Evolutionary conservation across 495 filamentous ascomycete species (phyloP).

Genomic region (Penicillium maclennaniae): DNA sequence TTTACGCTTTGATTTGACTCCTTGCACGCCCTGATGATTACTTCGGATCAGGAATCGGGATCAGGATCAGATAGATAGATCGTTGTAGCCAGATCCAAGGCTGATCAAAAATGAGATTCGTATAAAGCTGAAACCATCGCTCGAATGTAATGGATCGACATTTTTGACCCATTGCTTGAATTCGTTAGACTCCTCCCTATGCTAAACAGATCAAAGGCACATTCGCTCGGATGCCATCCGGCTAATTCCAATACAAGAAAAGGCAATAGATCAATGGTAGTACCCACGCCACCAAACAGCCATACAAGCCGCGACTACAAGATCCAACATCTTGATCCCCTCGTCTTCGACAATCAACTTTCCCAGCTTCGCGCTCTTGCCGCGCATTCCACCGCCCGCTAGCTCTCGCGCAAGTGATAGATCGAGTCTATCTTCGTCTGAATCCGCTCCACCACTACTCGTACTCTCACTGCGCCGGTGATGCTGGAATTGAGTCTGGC

Average conservation of each 20-base stretch:
- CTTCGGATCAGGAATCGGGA: not conserved
- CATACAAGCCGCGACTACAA: conserved; percentile 87
- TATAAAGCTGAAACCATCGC: not conserved
- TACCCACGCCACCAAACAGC: conserved; percentile 91
- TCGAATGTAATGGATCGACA: not conserved
- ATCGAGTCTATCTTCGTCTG: conserved; percentile 53
- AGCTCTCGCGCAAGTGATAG: conserved; percentile 71
- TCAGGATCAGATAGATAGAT: conserved; percentile 7
- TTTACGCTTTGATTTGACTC: not conserved
- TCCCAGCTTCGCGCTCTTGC: conserved; percentile 85
- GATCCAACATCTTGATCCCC: conserved; percentile 91
- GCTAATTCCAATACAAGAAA: not conserved
- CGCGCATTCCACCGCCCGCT: conserved; percentile 76
- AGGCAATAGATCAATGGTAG: conserved; percentile 46
- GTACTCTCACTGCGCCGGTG: conserved; percentile 24
- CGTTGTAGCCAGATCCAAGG: not conserved
- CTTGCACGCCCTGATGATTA: not conserved
- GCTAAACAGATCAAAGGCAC: not conserved
- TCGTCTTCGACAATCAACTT: conserved; percentile 90
- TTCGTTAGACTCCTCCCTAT: not conserved
- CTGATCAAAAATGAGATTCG: not conserved
- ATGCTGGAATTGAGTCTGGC: conserved; percentile 18
- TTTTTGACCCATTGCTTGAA: not conserved
- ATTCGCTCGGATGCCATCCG: not conserved
- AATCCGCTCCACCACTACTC: conserved; percentile 25